phyloP scores from a whole-genome alignment of 768 basidiomycete species.

The Strobilomyces echinocephalus region DNA sequence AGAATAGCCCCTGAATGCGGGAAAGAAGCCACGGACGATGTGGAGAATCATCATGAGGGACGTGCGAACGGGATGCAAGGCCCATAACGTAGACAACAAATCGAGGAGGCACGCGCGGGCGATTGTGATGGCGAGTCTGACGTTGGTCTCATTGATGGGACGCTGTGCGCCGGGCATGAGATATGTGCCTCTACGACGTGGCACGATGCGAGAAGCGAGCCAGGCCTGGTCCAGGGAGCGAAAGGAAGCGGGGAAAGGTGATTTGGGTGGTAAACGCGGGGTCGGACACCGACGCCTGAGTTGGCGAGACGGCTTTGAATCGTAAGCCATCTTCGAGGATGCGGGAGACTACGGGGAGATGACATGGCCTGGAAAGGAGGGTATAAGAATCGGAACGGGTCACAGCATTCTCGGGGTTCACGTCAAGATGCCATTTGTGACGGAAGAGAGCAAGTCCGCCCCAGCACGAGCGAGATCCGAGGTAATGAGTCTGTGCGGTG shows the following conservation, averaged over 20 bases:
- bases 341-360: constrained; percentile 13
- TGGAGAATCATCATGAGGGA: constrained; percentile 69
- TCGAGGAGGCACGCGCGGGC: constrained; percentile 50
- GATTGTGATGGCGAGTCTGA: constrained; percentile 53
- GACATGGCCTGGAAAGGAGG: constrained; percentile 14
- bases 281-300: constrained; percentile 17
- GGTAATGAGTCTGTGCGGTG: constrained; percentile 27
- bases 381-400: constrained; percentile 27
- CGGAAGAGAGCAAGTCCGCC: constrained; percentile 23
- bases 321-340: constrained; percentile 22
- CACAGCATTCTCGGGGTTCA: constrained; percentile 32
- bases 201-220: constrained; percentile 52
- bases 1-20: constrained; percentile 80
- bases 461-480: constrained; percentile 29
- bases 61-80: constrained; percentile 63
- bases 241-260: background rate
- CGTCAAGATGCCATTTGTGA: constrained; percentile 24
- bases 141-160: constrained; percentile 52
- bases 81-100: constrained; percentile 47
- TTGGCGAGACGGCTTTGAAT: constrained; percentile 20
- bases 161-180: constrained; percentile 69
- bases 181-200: constrained; percentile 39
- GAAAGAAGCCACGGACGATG: constrained; percentile 68
- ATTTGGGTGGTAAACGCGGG: background rate
- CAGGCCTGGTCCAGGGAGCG: constrained; percentile 42